phyloP scores from a whole-genome alignment of 2,329 filamentous ascomycete species.

The Botryosphaeria agaves region DNA sequence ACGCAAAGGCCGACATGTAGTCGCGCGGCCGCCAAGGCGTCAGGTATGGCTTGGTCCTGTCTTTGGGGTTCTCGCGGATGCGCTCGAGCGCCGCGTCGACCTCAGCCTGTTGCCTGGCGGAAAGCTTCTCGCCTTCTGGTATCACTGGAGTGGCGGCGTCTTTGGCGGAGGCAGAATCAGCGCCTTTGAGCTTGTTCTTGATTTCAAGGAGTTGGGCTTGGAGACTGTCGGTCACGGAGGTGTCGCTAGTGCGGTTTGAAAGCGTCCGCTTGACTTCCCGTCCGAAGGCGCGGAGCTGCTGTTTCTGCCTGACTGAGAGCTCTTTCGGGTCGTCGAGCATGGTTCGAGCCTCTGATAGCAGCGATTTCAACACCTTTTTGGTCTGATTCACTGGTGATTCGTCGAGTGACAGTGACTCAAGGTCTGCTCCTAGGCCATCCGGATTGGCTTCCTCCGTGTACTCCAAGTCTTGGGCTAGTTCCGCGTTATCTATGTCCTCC shows the following conservation, averaged over 20 bases:
- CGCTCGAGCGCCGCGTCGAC: constrained; percentile 41
- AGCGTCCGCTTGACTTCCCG: constrained; percentile 47
- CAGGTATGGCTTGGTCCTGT: constrained; percentile 64
- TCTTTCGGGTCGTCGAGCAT: constrained; percentile 19
- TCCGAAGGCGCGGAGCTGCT: constrained; percentile 56
- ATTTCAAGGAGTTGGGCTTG: constrained; percentile 1
- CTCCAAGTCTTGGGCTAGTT: too few relatives aligned
- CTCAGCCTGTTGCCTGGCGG: constrained; percentile 37
- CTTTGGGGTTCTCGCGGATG: constrained; percentile 58
- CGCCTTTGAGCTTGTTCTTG: constrained; percentile 1
- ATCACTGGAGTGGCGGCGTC: background rate
- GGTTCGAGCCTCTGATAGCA: constrained; percentile 16
- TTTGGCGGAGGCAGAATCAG: constrained; percentile 3
- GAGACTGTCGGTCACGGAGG: constrained; percentile 28
- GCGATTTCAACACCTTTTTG: background rate
- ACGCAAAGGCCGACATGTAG: constrained; percentile 84
- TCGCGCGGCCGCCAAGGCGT: constrained; percentile 80
- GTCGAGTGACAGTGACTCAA: too few relatives aligned
- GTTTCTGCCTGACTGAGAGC: constrained; percentile 55
- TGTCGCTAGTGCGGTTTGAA: constrained; percentile 29
- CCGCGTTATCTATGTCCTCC: too few relatives aligned
- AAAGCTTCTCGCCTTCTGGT: constrained; percentile 25
- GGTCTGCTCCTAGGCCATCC: too few relatives aligned
- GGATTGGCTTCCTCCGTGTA: too few relatives aligned
- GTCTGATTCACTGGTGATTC: too few relatives aligned